Base-by-base conservation (phyloP, 176 grass and related monocot genomes). In the Lolium perenne region DNA sequence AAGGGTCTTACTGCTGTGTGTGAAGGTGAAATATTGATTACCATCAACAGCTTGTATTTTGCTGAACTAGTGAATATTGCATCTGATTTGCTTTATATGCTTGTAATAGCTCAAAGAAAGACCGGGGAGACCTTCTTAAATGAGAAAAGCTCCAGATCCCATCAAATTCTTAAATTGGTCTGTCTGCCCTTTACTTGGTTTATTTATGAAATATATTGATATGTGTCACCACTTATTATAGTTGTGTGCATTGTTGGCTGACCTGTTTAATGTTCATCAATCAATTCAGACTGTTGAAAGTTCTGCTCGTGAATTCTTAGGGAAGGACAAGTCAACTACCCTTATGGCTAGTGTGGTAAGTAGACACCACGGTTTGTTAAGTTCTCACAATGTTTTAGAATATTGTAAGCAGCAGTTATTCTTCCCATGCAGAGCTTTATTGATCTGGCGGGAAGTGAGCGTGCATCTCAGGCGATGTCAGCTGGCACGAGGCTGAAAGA, bases 401-500 rank as follows among this genome's bases (percentile, higher is more conserved):
- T 69, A 80, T 1, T 54, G 5, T 77, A 51, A 80, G 51, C 40
- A 35, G 4, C 71, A 64, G 63, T 77, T 55, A 41, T 57, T 79
- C 8, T 76, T 77, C 71, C 73, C 16, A 40, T 95, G 82, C 91
- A 97, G 95, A 95, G 95, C 82, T 97, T 97, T 90, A 83, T 97
- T 86, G 95, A 97, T 93, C 82, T 97, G 63, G 95, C 95, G 40
- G 95, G 95, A 88, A 97, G 95, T 90, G 95, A 97, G 76, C 90
- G 95, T 54, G 95, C 93, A 65, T 93, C 89, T 93, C 95, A 97
- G 79, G 84, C 93, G 3, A 76, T 93, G 75, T 95, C 89, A 67
- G 85, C 86, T 82, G 95, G 95, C 70, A 86, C 93, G 14, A 94
- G 95, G 61, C 83, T 97, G 73, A 97, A 97, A 90, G 95, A 97